phyloP scores from a whole-genome alignment of 139 green algal genomes.

The Picochlorum sp. region DNA sequence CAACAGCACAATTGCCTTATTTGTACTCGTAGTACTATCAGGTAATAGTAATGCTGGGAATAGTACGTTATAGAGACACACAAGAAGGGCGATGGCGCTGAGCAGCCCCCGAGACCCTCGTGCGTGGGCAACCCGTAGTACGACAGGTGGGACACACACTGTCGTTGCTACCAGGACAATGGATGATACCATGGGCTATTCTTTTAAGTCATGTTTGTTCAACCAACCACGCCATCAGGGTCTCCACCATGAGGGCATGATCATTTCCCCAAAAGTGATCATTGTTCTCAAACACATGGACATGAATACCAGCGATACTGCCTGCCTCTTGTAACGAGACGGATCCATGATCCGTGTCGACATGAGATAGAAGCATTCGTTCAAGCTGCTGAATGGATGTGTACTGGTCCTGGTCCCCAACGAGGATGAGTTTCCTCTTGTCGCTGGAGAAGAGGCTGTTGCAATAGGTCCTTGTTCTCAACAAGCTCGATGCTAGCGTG shows the following conservation, averaged over 20 bases:
- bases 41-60: too few relatives aligned
- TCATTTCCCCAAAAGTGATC: slow-evolving; percentile 22
- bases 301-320: not conserved
- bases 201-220: not conserved
- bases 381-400: not conserved
- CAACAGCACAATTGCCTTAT: too few relatives aligned
- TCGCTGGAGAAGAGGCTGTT: slow-evolving; percentile 8
- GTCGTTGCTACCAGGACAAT: too few relatives aligned
- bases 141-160: too few relatives aligned
- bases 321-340: not conserved
- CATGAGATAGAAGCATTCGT: not conserved
- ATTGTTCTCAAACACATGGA: slow-evolving; percentile 15
- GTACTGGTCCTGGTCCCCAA: slow-evolving; percentile 27
- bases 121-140: too few relatives aligned
- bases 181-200: too few relatives aligned
- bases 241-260: slow-evolving; percentile 9
- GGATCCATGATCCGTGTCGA: not conserved
- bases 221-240: not conserved
- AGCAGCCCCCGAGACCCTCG: too few relatives aligned
- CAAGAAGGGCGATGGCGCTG: too few relatives aligned
- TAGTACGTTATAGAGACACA: too few relatives aligned
- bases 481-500: slow-evolving; percentile 10
- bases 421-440: slow-evolving; percentile 17
- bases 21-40: too few relatives aligned
- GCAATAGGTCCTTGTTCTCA: slow-evolving; percentile 19